These are phyloP conservation scores for Serendipita sp. DNA, from an alignment of 1,284 basidiomycete species.

Conservation along the genomic window DNA sequence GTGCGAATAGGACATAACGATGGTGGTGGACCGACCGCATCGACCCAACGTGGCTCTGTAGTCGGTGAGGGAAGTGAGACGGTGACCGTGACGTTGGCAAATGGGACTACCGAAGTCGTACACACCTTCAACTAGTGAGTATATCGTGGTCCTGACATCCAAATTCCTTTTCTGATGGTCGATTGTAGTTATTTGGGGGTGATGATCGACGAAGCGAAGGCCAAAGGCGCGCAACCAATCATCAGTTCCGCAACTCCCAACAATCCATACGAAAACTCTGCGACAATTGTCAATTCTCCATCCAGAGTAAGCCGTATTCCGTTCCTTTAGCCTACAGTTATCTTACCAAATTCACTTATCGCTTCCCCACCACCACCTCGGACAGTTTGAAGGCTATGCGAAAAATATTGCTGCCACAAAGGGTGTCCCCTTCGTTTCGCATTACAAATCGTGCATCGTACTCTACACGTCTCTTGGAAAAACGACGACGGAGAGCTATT, in stretches of 20 bases:
- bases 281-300: slow-evolving; percentile 22
- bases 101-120: slow-evolving; percentile 11
- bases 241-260: slow-evolving; percentile 34
- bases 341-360: not conserved
- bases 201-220: slow-evolving; percentile 14
- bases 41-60: slow-evolving; percentile 12
- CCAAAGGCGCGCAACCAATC: slow-evolving; percentile 35
- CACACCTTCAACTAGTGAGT: slow-evolving; percentile 11
- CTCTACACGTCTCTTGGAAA: slow-evolving; percentile 31
- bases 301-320: slow-evolving; percentile 18
- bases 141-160: no score
- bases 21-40: slow-evolving; percentile 10
- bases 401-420: slow-evolving; percentile 26
- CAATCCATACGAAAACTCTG: slow-evolving; percentile 28
- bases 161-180: not conserved
- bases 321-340: not conserved
- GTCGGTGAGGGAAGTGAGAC: slow-evolving; percentile 16
- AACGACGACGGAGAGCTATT: slow-evolving; percentile 27
- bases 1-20: slow-evolving; percentile 9
- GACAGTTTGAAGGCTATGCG: slow-evolving; percentile 31
- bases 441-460: slow-evolving; percentile 32
- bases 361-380: not conserved
- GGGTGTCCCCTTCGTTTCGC: slow-evolving; percentile 31
- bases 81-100: slow-evolving; percentile 9
- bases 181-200: not conserved